Evolutionary conservation across 2,329 filamentous ascomycete genomes (phyloP), one percentile per base, ranked within the genome.

Genomic region (Dactylellina sp.): DNA sequence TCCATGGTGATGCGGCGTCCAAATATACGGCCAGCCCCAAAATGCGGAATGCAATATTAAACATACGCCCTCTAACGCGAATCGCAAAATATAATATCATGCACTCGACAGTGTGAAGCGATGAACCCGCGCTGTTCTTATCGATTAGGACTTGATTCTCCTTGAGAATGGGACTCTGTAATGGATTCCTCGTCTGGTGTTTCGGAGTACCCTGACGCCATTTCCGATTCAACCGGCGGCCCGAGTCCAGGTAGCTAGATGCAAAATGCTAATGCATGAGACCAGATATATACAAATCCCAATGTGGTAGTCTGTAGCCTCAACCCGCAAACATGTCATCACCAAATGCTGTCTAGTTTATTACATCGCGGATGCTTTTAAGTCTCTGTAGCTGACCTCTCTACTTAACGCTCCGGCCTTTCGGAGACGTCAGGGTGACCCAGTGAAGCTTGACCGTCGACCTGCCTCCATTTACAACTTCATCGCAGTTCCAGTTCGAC

Each of bases 161-260:
- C 9, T 32, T 32, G n/a, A n/a, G n/a, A n/a, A n/a, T n/a, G n/a
- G n/a, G n/a, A n/a, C n/a, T n/a, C n/a, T n/a, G n/a, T n/a, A n/a
- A n/a, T n/a, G n/a, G n/a, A n/a, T n/a, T n/a, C n/a, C n/a, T n/a
- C n/a, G n/a, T n/a, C 28, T 32, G 28, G 28, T 32, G 28, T 32
- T 32, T 32, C 28, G 4, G 24, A 28, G 24, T 12, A 39, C 37
- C 22, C 44, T 35, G 37, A 56, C 42, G 56, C 56, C 42, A 39
- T 28, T 44, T 52, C 55, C 60, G 39, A 74, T 74, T 74, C 68
- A 74, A 39, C 68, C 68, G 68, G 47, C 68, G 68, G 68, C 28
- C 70, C 70, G 61, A 63, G 32, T 66, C 14, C 39, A 24, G n/a
- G n/a, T n/a, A n/a, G n/a, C 12, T 39, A 11, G 22, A 20, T 20